Percentiles rank a stretch among this genome's conserved stretches.
Conservation (phyloP, 2,329 filamentous ascomycete genomes). For the Penicillium verrucosum region DNA sequence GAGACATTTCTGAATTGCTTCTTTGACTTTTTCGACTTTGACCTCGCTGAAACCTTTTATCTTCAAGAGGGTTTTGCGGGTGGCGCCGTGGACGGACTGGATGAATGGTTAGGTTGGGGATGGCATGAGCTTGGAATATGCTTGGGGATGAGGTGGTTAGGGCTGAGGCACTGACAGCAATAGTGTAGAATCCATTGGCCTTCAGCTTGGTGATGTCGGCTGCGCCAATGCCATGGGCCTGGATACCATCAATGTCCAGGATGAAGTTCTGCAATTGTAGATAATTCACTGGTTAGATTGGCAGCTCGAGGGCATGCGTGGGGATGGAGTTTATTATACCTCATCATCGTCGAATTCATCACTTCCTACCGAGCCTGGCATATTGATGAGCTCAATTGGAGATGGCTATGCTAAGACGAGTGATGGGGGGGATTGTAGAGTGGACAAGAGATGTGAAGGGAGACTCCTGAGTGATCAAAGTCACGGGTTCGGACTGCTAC, state of each 20-base stretch:
- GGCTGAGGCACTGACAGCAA: constrained; percentile 50
- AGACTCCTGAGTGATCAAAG: background rate
- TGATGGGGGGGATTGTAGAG: background rate
- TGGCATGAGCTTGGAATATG: background rate
- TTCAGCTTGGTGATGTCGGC: constrained; percentile 66
- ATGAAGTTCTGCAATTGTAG: constrained; percentile 51
- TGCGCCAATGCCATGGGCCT: constrained; percentile 63
- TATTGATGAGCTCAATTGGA: constrained; percentile 26
- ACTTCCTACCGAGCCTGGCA: constrained; percentile 53
- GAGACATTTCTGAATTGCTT: constrained; percentile 61
- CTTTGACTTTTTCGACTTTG: constrained; percentile 69
- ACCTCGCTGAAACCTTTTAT: constrained; percentile 69
- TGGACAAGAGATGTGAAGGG: background rate
- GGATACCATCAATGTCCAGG: constrained; percentile 64
- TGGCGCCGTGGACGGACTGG: constrained; percentile 59
- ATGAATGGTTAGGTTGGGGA: background rate
- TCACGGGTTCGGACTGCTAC: constrained; percentile 4
- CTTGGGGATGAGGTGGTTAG: background rate
- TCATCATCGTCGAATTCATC: constrained; percentile 53
- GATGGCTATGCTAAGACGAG: background rate
- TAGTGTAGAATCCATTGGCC: constrained; percentile 60
- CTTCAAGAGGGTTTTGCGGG: constrained; percentile 58
- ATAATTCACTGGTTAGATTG: background rate
- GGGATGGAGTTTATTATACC: constrained; percentile 30
- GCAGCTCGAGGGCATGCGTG: background rate